Conservation (phyloP, 768 basidiomycete species). For the Suillus placidus region DNA sequence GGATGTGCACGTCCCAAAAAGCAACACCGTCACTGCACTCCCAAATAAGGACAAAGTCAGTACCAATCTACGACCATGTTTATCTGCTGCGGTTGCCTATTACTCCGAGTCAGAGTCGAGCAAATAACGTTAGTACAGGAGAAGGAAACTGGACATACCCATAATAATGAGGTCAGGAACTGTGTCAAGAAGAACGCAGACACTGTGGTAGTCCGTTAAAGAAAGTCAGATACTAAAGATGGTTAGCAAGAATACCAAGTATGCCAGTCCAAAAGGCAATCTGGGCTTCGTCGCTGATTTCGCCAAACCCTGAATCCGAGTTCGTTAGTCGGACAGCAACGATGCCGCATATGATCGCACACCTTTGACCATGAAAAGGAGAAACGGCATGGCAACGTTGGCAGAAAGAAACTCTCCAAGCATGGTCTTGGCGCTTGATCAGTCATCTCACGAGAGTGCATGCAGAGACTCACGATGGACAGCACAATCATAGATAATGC, state of each 20-base stretch:
- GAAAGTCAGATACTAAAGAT: conserved; percentile 16
- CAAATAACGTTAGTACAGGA: conserved; percentile 11
- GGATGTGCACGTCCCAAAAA: conserved; percentile 78
- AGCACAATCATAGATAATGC: conserved; percentile 87
- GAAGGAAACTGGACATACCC: conserved; percentile 52
- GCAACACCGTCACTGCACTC: conserved; percentile 73
- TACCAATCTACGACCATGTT: conserved; percentile 85
- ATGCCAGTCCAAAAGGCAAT: conserved; percentile 91
- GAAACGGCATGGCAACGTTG: conserved; percentile 89
- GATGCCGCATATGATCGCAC: conserved; percentile 20
- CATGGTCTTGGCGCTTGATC: conserved; percentile 63
- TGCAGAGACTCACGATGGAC: conserved; percentile 67
- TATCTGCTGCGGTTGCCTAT: conserved; percentile 91
- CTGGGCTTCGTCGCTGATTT: conserved; percentile 75
- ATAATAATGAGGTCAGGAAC: conserved; percentile 91
- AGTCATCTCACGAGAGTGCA: conserved; percentile 8
- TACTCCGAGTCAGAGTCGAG: conserved; percentile 15
- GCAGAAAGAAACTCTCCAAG: conserved; percentile 94
- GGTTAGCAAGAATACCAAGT: conserved; percentile 53
- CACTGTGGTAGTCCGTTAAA: conserved; percentile 44
- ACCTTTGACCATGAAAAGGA: conserved; percentile 95
- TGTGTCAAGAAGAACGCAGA: conserved; percentile 93
- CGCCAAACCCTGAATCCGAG: conserved; percentile 57
- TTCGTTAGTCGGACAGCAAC: conserved; percentile 15
- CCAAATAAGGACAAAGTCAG: conserved; percentile 85